Evolutionary conservation across 164 flowering plant genomes (phyloP).

Genomic region (Brasenia schreberi): DNA sequence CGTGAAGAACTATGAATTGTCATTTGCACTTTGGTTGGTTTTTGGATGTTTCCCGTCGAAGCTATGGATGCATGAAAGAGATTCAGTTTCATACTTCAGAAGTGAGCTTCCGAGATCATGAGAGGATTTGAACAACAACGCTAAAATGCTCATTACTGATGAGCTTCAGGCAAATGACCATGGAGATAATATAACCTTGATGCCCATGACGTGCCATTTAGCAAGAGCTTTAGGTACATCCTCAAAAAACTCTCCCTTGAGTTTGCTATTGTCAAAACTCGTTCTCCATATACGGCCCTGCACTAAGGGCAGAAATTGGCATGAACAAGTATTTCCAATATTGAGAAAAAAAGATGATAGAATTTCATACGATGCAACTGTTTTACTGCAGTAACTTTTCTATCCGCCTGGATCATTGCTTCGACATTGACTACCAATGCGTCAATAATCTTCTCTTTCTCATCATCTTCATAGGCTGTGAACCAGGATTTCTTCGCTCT

Average conservation of each 20-base stretch:
- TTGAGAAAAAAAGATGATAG: neutral
- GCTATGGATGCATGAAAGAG: too few relatives aligned
- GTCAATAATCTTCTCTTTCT: slow-evolving; percentile 72
- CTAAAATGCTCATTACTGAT: neutral
- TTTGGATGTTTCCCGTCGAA: too few relatives aligned
- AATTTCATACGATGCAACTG: slow-evolving; percentile 53
- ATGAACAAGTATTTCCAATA: neutral
- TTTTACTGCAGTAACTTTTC: slow-evolving; percentile 83
- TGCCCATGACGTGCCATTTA: slow-evolving; percentile 70
- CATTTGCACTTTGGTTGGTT: too few relatives aligned
- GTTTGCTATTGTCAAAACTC: slow-evolving; percentile 61
- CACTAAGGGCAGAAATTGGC: slow-evolving; percentile 7
- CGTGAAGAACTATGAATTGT: too few relatives aligned
- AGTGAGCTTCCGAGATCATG: neutral
- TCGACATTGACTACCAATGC: slow-evolving; percentile 83
- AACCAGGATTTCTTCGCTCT: slow-evolving; percentile 51
- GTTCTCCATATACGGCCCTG: slow-evolving; percentile 99
- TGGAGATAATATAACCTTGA: slow-evolving; percentile 41
- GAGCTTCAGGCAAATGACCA: neutral
- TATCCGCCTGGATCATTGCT: slow-evolving; percentile 91
- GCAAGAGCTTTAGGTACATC: slow-evolving; percentile 92
- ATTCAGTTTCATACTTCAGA: neutral
- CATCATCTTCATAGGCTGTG: slow-evolving; percentile 58
- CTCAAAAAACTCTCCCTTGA: slow-evolving; percentile 66
- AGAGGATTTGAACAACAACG: neutral